These are phyloP conservation scores for Russula sp. DNA, from an alignment of 768 basidiomycete genomes.

Conservation along the genomic window DNA sequence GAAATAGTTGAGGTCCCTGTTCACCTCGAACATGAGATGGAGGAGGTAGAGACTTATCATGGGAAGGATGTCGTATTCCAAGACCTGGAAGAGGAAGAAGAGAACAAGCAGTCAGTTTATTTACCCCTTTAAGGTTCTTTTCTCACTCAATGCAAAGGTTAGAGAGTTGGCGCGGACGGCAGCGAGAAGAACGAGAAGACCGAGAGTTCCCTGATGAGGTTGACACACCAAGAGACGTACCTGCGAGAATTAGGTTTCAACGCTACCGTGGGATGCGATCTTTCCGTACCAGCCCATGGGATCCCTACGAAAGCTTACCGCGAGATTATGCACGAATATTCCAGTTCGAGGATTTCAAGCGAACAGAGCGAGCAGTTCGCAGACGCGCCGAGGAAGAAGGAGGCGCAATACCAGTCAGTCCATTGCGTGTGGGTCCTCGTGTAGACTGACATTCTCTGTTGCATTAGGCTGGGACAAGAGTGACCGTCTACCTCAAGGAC, in stretches of 20 bases:
- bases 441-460: background rate
- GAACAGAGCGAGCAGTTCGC: slow-evolving; percentile 68
- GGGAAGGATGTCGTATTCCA: slow-evolving; percentile 54
- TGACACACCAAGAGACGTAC: slow-evolving; percentile 82
- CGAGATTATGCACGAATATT: slow-evolving; percentile 93
- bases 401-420: slow-evolving; percentile 56
- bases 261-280: slow-evolving; percentile 87
- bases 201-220: slow-evolving; percentile 92
- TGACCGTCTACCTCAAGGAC: slow-evolving; percentile 68
- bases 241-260: slow-evolving; percentile 80
- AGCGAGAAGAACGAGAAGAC: slow-evolving; percentile 75
- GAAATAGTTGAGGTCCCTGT: slow-evolving; percentile 54
- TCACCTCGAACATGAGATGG: slow-evolving; percentile 48
- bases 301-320: slow-evolving; percentile 93
- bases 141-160: slow-evolving; percentile 40
- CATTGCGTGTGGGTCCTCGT: background rate
- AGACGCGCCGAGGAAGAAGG: slow-evolving; percentile 60
- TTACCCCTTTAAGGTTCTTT: slow-evolving; percentile 8
- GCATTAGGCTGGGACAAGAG: slow-evolving; percentile 72
- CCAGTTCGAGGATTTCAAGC: slow-evolving; percentile 92
- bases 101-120: slow-evolving; percentile 70
- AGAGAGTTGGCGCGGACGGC: slow-evolving; percentile 59
- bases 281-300: slow-evolving; percentile 96
- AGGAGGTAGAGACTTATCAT: slow-evolving; percentile 40
- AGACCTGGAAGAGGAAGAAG: slow-evolving; percentile 79